A percentile compares a stretch with the other conserved stretches of the same genome.
Evolutionary conservation across 176 grass and related monocot genomes (phyloP).

Genomic region (Avena eriantha): DNA sequence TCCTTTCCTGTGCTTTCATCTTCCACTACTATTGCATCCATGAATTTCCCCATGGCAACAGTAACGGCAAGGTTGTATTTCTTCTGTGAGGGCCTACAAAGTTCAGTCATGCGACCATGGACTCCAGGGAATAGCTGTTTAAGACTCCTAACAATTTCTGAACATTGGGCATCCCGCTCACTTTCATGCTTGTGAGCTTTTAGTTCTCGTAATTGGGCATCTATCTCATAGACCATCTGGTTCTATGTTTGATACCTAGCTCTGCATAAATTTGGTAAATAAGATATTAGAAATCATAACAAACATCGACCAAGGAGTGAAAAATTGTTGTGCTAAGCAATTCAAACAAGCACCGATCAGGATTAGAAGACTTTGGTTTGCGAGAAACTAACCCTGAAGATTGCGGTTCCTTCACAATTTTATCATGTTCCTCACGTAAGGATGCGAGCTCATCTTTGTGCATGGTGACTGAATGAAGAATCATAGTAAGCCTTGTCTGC

Average conservation of each 20-base stretch:
- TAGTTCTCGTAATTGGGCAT: constrained; percentile 72
- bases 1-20: constrained; percentile 95
- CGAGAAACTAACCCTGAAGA: constrained; percentile 66
- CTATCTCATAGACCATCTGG: constrained; percentile 73
- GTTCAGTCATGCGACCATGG: constrained; percentile 97
- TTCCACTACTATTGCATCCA: constrained; percentile 95
- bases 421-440: constrained; percentile 58
- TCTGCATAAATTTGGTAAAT: constrained; percentile 45
- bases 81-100: constrained; percentile 89
- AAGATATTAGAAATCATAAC: constrained; percentile 28
- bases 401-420: constrained; percentile 74
- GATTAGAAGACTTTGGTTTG: constrained; percentile 21
- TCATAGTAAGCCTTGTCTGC: constrained; percentile 57
- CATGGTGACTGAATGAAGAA: constrained; percentile 60
- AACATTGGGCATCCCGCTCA: constrained; percentile 75
- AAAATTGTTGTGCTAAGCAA: constrained; percentile 8
- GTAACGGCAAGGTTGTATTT: constrained; percentile 98
- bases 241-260: constrained; percentile 70
- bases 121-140: constrained; percentile 86
- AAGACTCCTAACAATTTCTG: constrained; percentile 82
- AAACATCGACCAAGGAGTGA: background rate
- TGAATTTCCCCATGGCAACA: constrained; percentile 98
- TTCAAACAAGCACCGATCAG: constrained; percentile 23
- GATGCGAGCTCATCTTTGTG: constrained; percentile 65
- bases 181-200: constrained; percentile 96